Base-by-base conservation (phyloP, 2,329 filamentous ascomycete species). In the Phialophora macrospora region DNA sequence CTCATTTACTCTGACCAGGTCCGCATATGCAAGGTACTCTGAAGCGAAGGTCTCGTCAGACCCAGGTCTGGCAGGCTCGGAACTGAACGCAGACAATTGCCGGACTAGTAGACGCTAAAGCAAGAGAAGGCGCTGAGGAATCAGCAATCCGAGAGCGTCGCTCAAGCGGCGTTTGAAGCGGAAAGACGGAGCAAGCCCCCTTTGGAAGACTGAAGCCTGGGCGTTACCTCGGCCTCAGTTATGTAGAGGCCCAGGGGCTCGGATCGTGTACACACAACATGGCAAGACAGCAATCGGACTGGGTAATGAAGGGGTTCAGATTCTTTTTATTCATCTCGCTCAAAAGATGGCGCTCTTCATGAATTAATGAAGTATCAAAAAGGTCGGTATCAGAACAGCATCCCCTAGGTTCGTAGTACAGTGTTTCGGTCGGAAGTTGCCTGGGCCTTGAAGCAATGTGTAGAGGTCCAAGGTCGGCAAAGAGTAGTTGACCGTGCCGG, bases 361-460 rank as follows among this genome's bases (percentile, higher is more conserved):
- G 28, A 59, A 59, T 20, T 49, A 24, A 34, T 30, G 44, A 32
- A 22, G 55, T 64, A 67, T 67, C 65, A 61, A 64, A 61, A 64
- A 41, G 63, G 61, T 55, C 24, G 14, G 51, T 64, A 67, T 67
- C 65, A 64, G 61, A 58, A 64, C 61, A 67, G 65, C 61, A 67
- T 67, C 65, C 65, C 56, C 48, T 67, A 61, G 52, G 32, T 55
- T 52, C n/a, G 51, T 58, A 32, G 63, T 67, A 60, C 55, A 60
- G 44, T 60, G 49, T 56, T 38, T 52, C 55, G 48, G 48, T 55
- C 60, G 34, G 59, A 55, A 30, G 38, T 52, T 65, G 63, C 63
- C 58, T 48, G 58, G 58, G 55, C 41, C 59, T 58, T 65, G 58
- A 58, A 58, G 58, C 56, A 34, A 28, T 22, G 26, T 32, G 55